Evolutionary conservation across 2,329 filamentous ascomycete genomes (phyloP).

Genomic region (Hypoxylon sp.): DNA sequence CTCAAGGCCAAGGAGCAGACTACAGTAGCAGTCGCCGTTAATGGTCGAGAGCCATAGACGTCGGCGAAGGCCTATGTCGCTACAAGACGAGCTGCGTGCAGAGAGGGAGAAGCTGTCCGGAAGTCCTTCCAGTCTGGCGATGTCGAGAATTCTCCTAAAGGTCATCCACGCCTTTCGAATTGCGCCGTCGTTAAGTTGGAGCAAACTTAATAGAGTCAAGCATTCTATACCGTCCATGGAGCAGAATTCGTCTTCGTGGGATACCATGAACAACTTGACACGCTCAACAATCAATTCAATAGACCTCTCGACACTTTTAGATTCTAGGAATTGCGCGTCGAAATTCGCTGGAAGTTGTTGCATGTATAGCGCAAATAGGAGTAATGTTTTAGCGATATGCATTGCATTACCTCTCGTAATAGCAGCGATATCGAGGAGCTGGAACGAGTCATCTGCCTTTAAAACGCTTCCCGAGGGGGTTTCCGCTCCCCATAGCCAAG

Average conservation of each 20-base stretch:
- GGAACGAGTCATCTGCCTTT: slow-evolving; percentile 8
- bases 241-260: slow-evolving; percentile 20
- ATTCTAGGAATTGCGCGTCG: slow-evolving; percentile 1
- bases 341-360: slow-evolving; percentile 23
- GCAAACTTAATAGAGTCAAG: slow-evolving; percentile 12
- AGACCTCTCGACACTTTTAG: slow-evolving; percentile 5
- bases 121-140: slow-evolving; percentile 22
- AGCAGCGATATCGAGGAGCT: slow-evolving; percentile 8
- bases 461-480: slow-evolving; percentile 17
- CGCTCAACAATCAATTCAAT: slow-evolving; percentile 20
- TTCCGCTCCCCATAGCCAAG: slow-evolving; percentile 25
- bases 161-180: slow-evolving; percentile 24
- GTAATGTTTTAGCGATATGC: slow-evolving; percentile 21
- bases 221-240: slow-evolving; percentile 26
- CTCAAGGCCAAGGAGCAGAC: slow-evolving; percentile 27
- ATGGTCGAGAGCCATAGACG: slow-evolving; percentile 24
- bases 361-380: slow-evolving; percentile 25
- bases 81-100: slow-evolving; percentile 9
- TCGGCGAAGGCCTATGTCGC: slow-evolving; percentile 15
- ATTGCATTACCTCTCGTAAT: slow-evolving; percentile 20
- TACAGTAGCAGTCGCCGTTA: slow-evolving; percentile 29
- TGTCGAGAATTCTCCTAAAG: slow-evolving; percentile 25
- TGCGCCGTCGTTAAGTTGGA: slow-evolving; percentile 24
- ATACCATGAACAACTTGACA: slow-evolving; percentile 17
- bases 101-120: slow-evolving; percentile 22